Conservation (phyloP, 345 rosid genomes). For the Linum usitatissimum region DNA sequence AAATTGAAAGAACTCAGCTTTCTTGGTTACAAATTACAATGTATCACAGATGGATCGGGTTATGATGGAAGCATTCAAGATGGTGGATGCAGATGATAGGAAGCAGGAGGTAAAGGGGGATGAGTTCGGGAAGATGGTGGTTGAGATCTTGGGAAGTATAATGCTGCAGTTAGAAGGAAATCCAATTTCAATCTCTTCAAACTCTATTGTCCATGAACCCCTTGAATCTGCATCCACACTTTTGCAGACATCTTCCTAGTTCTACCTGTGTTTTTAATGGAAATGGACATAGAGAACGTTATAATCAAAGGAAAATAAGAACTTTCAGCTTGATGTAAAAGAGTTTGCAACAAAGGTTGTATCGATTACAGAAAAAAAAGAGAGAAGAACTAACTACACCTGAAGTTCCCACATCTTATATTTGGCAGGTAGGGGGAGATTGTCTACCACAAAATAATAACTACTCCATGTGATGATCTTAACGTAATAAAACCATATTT, state of each 20-base stretch:
- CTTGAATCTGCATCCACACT: slow-evolving; percentile 46
- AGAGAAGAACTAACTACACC: too few species aligned
- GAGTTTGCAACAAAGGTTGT: too few species aligned
- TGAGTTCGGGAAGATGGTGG: slow-evolving; percentile 64
- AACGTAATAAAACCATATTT: slow-evolving; percentile 3
- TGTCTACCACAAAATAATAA: slow-evolving; percentile 6
- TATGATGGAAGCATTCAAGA: slow-evolving; percentile 38
- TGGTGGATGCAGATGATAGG: slow-evolving; percentile 64
- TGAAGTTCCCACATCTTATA: too few species aligned
- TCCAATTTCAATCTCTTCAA: slow-evolving; percentile 56
- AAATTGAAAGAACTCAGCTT: neutral
- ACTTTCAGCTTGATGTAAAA: neutral
- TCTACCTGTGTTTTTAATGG: neutral
- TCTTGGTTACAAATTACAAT: neutral
- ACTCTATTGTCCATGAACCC: slow-evolving; percentile 92
- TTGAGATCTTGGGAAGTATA: slow-evolving; percentile 62
- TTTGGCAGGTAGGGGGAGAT: neutral
- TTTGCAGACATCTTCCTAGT: slow-evolving; percentile 30
- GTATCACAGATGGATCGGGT: slow-evolving; percentile 56
- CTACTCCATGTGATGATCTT: neutral
- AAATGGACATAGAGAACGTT: neutral
- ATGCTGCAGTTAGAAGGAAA: slow-evolving; percentile 81
- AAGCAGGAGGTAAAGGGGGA: slow-evolving; percentile 64
- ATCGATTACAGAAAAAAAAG: too few species aligned
- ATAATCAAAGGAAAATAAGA: neutral